These are phyloP conservation scores for Thielaviopsis ethacetica DNA, from an alignment of 2,329 filamentous ascomycete genomes.

Conservation along the genomic window DNA sequence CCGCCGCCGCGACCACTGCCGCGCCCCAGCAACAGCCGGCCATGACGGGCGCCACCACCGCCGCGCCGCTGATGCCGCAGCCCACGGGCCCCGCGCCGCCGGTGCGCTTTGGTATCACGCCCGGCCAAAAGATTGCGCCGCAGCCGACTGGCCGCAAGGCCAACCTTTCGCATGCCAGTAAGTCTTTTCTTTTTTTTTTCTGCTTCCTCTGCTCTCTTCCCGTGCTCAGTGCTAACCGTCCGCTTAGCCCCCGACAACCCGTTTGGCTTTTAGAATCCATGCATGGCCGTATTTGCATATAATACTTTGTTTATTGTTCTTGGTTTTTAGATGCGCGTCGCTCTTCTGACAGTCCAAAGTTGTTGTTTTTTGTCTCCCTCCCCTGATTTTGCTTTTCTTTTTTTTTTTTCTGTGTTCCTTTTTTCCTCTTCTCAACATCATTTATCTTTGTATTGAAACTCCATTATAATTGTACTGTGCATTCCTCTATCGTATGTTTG, in stretches of 20 bases:
- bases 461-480: neutral
- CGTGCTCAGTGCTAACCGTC: neutral
- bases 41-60: neutral
- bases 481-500: neutral
- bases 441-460: neutral
- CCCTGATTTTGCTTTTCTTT: neutral
- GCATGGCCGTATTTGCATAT: conserved; percentile 4
- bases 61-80: conserved; percentile 18
- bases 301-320: conserved; percentile 1
- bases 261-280: conserved; percentile 29
- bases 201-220: neutral
- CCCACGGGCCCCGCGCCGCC: conserved; percentile 57
- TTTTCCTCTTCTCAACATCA: neutral
- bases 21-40: conserved; percentile 27
- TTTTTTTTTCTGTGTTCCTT: neutral
- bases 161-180: conserved; percentile 89
- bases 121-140: conserved; percentile 58
- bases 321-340: conserved; percentile 1
- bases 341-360: neutral
- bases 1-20: conserved; percentile 20
- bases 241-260: conserved; percentile 34
- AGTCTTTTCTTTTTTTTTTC: conserved; percentile 36
- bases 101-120: conserved; percentile 70
- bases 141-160: conserved; percentile 82
- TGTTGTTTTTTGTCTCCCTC: conserved; percentile 1